Base-by-base conservation (phyloP, 2,329 filamentous ascomycete genomes). In the Kalmusia sp. region DNA sequence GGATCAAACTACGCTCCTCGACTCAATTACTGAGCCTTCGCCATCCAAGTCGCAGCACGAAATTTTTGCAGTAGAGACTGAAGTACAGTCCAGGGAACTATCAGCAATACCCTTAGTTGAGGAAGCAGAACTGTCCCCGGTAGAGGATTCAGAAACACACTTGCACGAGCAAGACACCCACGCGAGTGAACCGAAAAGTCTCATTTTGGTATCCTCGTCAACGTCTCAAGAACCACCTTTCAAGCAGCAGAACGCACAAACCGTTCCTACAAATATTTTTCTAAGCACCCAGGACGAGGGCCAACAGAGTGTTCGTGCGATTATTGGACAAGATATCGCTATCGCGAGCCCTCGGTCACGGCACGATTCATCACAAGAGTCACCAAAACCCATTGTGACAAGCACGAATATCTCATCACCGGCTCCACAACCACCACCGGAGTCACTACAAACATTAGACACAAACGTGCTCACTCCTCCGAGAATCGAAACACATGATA, bases 321-420 rank as follows among this genome's bases (percentile, higher is more conserved):
- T 61, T 0, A 51, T 59, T 21, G 67, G 68, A 43, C 34, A 56
- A 24, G 41, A 52, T 12, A 28, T 52, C 8, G 19, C 9, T 9
- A 8, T 35, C n/a, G 11, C 24, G 4, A 62, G 55, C 21, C 53
- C 57, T 31, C 51, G 44, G 27, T 68, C 67, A 6, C 61, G 69
- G 19, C 68, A 69, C 65, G 67, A 71, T 49, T 70, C 69, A 9
- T 72, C 69, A 2, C 69, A 72, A 46, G 61, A 71, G 30, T 62
- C 63, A 3, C 62, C 67, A 35, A 58, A 64, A 17, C 54, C 53
- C 21, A n/a, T 31, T 11, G 21, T 24, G 4, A 25, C 40, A 22
- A 31, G 51, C n/a, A 15, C n/a, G 27, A 21, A 28, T 6, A 59
- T 49, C 31, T 57, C 57, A 30, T 70, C 69, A 8, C 61, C 64